These are phyloP conservation scores for Hypomontagnella monticulosa DNA, from an alignment of 495 filamentous ascomycete species.

Conservation along the genomic window DNA sequence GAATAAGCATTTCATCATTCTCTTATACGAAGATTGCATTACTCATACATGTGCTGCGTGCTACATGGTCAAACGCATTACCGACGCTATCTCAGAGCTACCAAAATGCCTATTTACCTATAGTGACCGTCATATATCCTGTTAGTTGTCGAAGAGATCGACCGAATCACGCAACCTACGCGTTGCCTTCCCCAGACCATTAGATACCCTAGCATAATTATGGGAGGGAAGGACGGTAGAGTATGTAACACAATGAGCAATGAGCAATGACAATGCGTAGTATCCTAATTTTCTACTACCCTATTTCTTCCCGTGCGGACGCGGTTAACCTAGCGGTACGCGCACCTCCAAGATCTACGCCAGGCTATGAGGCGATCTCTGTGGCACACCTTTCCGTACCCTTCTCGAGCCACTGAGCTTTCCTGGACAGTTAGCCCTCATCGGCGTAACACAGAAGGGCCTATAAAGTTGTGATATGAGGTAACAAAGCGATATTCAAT, in stretches of 20 bases:
- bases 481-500: not conserved
- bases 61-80: slow-evolving; percentile 8
- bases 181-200: slow-evolving; percentile 33
- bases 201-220: slow-evolving; percentile 8
- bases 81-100: slow-evolving; percentile 12
- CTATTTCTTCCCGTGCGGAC: slow-evolving; percentile 13
- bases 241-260: slow-evolving; percentile 16
- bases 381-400: slow-evolving; percentile 26
- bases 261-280: slow-evolving; percentile 1
- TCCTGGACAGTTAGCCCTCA: not conserved
- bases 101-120: slow-evolving; percentile 33
- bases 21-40: slow-evolving; percentile 11
- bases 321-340: slow-evolving; percentile 27
- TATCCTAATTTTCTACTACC: slow-evolving; percentile 28
- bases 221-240: slow-evolving; percentile 16
- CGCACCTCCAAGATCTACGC: slow-evolving; percentile 33
- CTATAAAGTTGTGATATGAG: slow-evolving; percentile 1
- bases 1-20: slow-evolving; percentile 17
- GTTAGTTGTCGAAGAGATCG: slow-evolving; percentile 18
- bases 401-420: slow-evolving; percentile 4
- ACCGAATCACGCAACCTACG: slow-evolving; percentile 33
- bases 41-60: slow-evolving; percentile 8
- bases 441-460: slow-evolving; percentile 5
- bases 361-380: slow-evolving; percentile 36
- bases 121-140: slow-evolving; percentile 29